These are phyloP conservation scores for Lagenaria siceraria DNA, from an alignment of 306 rosid genomes.

Conservation along the genomic window DNA sequence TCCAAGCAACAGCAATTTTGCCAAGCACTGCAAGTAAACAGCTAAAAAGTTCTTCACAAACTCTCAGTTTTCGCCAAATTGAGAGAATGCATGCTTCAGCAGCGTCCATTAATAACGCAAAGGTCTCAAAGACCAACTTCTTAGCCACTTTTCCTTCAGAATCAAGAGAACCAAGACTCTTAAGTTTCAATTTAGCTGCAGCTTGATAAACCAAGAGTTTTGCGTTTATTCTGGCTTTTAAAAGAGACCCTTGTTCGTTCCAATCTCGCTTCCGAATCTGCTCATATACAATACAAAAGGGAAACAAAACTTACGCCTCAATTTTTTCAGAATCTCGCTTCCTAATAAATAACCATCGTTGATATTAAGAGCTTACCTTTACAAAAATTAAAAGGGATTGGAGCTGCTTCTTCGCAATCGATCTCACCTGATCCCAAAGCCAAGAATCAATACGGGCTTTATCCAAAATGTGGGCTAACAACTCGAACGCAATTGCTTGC, in stretches of 20 bases:
- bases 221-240: conserved; percentile 69
- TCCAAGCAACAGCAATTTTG: conserved; percentile 64
- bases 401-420: conserved; percentile 72
- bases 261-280: conserved; percentile 96
- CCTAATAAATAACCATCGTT: neutral
- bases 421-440: conserved; percentile 70
- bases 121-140: conserved; percentile 76
- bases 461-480: conserved; percentile 66
- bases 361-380: conserved; percentile 34
- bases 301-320: neutral
- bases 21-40: conserved; percentile 68
- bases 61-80: conserved; percentile 75
- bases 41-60: conserved; percentile 77
- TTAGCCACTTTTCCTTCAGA: conserved; percentile 63
- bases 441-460: conserved; percentile 44
- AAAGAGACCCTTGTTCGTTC: conserved; percentile 72
- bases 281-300: conserved; percentile 6
- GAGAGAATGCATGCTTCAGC: conserved; percentile 87
- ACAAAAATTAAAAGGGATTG: conserved; percentile 69
- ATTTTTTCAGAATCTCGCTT: neutral
- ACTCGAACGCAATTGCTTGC: conserved; percentile 72
- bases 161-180: conserved; percentile 56
- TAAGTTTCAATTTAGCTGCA: conserved; percentile 53
- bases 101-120: conserved; percentile 83
- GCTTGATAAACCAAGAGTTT: conserved; percentile 70